Conservation (phyloP, 257 asterid genomes). For the Perilla frutescens region DNA sequence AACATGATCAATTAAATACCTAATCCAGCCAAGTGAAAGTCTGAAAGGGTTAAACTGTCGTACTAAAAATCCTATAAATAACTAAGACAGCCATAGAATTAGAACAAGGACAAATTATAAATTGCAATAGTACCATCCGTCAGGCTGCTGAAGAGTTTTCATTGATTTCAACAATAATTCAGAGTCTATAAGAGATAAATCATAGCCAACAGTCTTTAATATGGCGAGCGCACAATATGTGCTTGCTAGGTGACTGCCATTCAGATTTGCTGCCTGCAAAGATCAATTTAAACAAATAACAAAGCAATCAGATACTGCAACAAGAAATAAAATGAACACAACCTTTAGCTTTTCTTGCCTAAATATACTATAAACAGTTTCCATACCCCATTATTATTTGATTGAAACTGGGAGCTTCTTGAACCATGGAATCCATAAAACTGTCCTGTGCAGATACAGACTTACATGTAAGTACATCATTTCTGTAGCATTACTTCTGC, state of each 20-base stretch:
- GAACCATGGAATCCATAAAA: conserved; percentile 98
- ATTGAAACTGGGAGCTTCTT: conserved; percentile 81
- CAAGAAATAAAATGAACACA: conserved; percentile 3
- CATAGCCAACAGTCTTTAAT: conserved; percentile 82
- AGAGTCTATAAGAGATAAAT: conserved; percentile 65
- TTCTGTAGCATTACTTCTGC: conserved; percentile 31
- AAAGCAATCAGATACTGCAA: conserved; percentile 25
- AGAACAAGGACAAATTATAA: conserved; percentile 14
- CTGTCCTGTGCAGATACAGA: conserved; percentile 59
- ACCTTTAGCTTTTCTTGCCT: conserved; percentile 16
- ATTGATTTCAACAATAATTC: conserved; percentile 67
- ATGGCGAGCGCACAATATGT: conserved; percentile 88
- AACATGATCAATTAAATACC: conserved; percentile 34
- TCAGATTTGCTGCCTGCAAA: conserved; percentile 59
- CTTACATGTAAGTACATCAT: conserved; percentile 19
- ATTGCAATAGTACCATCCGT: conserved; percentile 68
- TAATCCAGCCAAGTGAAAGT: neutral
- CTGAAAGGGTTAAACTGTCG: neutral
- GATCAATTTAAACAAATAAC: conserved; percentile 1
- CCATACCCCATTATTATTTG: conserved; percentile 57
- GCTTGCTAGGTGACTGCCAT: conserved; percentile 96
- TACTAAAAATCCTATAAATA: neutral
- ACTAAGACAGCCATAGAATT: conserved; percentile 9
- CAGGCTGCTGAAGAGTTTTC: conserved; percentile 90
- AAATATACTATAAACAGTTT: conserved; percentile 34